These are phyloP conservation scores for Conringia planisiliqua DNA, from an alignment of 345 rosid species.

Conservation along the genomic window DNA sequence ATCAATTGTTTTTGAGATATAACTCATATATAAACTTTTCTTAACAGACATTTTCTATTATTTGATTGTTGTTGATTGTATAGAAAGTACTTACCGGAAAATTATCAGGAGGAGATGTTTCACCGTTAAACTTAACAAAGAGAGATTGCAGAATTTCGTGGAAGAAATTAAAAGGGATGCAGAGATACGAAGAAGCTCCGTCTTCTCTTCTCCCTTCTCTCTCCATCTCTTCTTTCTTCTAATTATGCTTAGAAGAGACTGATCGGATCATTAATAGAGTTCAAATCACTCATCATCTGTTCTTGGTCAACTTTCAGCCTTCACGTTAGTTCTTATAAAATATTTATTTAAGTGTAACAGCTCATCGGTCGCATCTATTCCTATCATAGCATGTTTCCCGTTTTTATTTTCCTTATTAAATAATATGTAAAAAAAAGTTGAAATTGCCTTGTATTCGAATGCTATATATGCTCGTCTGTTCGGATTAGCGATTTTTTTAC, in stretches of 20 bases:
- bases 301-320: constrained; percentile 23
- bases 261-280: constrained; percentile 2
- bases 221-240: constrained; percentile 15
- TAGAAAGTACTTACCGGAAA: neutral
- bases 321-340: neutral
- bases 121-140: neutral
- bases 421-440: too few relatives aligned
- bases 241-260: neutral
- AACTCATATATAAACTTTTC: neutral
- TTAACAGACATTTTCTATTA: neutral
- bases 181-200: constrained; percentile 7
- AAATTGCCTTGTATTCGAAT: neutral
- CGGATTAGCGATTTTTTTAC: neutral
- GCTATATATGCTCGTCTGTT: neutral
- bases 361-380: neutral
- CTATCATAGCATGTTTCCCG: constrained; percentile 11
- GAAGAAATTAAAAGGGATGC: constrained; percentile 16
- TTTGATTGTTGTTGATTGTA: neutral
- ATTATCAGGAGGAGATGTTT: neutral
- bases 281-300: constrained; percentile 7
- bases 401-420: neutral
- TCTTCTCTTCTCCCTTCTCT: constrained; percentile 16
- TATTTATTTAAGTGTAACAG: neutral
- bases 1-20: neutral
- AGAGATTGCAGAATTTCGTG: neutral